Conservation (phyloP, 169 alveolate species). For the Eimeria brunetti region DNA sequence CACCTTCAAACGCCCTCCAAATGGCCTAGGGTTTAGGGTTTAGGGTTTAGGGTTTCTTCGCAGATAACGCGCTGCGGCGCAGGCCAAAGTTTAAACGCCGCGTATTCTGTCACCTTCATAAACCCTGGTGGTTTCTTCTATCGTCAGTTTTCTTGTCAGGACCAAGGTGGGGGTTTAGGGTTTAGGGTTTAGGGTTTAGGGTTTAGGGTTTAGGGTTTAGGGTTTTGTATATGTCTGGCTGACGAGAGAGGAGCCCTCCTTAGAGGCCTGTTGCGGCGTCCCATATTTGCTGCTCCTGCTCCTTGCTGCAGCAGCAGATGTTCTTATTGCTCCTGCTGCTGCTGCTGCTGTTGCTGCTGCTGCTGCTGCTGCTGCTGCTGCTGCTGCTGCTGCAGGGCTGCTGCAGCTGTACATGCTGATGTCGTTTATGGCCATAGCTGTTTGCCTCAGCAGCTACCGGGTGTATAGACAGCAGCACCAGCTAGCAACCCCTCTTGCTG, state of each 20-base stretch:
- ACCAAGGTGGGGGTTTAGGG: slow-evolving; percentile 45
- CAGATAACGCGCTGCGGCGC: slow-evolving; percentile 52
- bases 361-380: background rate
- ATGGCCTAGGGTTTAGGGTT: slow-evolving; percentile 39
- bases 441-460: background rate
- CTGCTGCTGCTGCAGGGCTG: slow-evolving; percentile 30
- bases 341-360: background rate
- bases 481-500: slow-evolving; percentile 24
- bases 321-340: background rate
- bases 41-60: slow-evolving; percentile 1
- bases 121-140: slow-evolving; percentile 62
- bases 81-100: slow-evolving; percentile 18
- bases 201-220: slow-evolving; percentile 34
- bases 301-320: background rate
- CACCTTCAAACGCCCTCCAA: no score
- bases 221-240: background rate
- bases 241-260: background rate
- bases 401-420: slow-evolving; percentile 36
- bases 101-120: background rate
- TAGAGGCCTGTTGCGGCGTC: background rate
- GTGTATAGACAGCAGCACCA: slow-evolving; percentile 36
- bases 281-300: background rate
- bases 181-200: slow-evolving; percentile 38
- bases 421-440: background rate
- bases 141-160: slow-evolving; percentile 63